Base-by-base conservation (phyloP, 306 rosid species). In the Nissolia schottii region DNA sequence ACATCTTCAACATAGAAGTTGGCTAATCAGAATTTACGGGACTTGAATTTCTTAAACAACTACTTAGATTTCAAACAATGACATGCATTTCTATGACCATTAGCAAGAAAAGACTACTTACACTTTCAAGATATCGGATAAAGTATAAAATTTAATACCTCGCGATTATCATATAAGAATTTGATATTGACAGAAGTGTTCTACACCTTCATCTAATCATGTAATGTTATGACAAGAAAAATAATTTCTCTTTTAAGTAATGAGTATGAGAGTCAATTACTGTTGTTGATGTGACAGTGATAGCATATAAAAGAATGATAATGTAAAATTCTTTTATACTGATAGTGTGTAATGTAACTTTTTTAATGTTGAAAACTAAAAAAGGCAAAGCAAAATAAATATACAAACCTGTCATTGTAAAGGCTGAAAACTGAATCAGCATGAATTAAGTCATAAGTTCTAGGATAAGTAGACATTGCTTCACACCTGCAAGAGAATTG, bases 391-490 rank as follows among this genome's bases (percentile, higher is more conserved):
- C 12, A 58, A 72, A 32, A n/a, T 46, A 35, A 31, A 34, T 16
- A 6, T 58, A 49, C 5, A 45, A 83, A 87, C 97, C 88, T 88
- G 67, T 74, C 73, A 34, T 76, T 70, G 77, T 93, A 87, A 58
- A 90, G 90, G 79, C 85, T 87, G 76, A 90, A 88, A 35, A 93
- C 68, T 45, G 87, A 82, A 82, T 93, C 93, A 10, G 90, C 96
- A 78, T 93, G 97, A 75, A 93, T 85, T 32, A 93, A 72, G 58
- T 88, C 97, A 55, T 90, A 93, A 29, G 96, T 88, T 76, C 98
- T 87, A 50, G 97, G 98, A 84, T 90, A 88, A 22, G 96, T 93
- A 61, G 96, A 93, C 97, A 93, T 85, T 59, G 95, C 98, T 71
- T 92, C 98, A 77, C 96, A 88, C 96, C 98, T 92, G 87, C 64